These are phyloP conservation scores for Allantophomopsis cytisporea DNA, from an alignment of 2,329 filamentous ascomycete genomes.

Conservation along the genomic window DNA sequence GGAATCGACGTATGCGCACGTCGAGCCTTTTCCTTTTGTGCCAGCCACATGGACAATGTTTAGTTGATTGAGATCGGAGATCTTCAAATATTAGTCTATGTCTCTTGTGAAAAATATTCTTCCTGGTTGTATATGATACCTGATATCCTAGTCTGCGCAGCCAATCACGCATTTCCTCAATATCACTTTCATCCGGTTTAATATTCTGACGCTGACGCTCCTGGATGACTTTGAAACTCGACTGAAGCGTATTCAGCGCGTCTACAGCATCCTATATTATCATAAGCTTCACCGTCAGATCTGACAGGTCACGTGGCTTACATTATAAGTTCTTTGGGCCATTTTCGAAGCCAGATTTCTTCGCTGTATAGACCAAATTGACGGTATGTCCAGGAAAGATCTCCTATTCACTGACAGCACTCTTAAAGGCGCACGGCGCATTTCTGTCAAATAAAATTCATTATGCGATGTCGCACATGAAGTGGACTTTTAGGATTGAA, in stretches of 20 bases:
- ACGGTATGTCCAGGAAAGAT: too few relatives aligned
- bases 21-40: constrained; percentile 67
- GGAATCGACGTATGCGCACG: constrained; percentile 52
- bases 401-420: too few relatives aligned
- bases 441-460: too few relatives aligned
- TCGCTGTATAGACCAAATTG: too few relatives aligned
- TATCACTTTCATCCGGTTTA: neutral
- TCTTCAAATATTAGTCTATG: neutral
- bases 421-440: too few relatives aligned
- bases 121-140: neutral
- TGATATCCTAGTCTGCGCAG: neutral
- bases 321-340: neutral
- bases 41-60: constrained; percentile 60
- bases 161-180: neutral
- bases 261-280: constrained; percentile 62
- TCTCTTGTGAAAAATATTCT: too few relatives aligned
- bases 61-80: constrained; percentile 32
- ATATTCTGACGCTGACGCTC: neutral
- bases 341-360: too few relatives aligned
- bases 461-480: too few relatives aligned
- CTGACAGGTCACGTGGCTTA: neutral
- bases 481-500: too few relatives aligned
- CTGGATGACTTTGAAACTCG: constrained; percentile 54
- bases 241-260: constrained; percentile 81
- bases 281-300: neutral